phyloP scores from a whole-genome alignment of 1,284 basidiomycete species.

The Rhodotorula sp. region DNA sequence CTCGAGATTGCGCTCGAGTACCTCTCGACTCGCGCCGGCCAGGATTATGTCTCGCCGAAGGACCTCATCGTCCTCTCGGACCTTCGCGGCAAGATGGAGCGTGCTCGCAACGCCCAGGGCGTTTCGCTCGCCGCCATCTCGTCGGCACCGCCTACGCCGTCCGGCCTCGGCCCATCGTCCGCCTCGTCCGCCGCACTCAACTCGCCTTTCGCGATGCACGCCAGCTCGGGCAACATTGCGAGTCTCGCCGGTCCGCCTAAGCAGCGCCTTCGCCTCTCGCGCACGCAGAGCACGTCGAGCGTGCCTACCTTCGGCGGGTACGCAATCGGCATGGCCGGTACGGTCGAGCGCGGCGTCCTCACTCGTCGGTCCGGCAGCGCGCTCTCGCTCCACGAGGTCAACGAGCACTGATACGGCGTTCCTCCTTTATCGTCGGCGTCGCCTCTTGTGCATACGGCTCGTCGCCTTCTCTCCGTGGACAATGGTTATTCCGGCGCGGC shows the following conservation, averaged over 20 bases:
- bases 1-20: slow-evolving; percentile 32
- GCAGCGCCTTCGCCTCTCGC: slow-evolving; percentile 17
- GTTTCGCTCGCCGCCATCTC: slow-evolving; percentile 14
- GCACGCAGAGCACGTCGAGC: slow-evolving; percentile 27
- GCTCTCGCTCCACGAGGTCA: slow-evolving; percentile 18
- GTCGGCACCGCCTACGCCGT: slow-evolving; percentile 16
- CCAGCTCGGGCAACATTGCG: not conserved
- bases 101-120: slow-evolving; percentile 4
- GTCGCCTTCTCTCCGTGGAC: not conserved
- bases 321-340: not conserved
- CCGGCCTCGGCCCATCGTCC: not conserved
- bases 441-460: not conserved
- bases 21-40: slow-evolving; percentile 26
- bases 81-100: slow-evolving; percentile 30
- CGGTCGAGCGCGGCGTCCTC: not conserved
- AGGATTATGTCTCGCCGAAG: slow-evolving; percentile 23
- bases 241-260: slow-evolving; percentile 5
- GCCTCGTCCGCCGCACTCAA: not conserved
- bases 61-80: slow-evolving; percentile 30
- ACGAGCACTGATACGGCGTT: slow-evolving; percentile 9
- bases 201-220: slow-evolving; percentile 11
- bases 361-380: slow-evolving; percentile 5
- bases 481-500: not conserved
- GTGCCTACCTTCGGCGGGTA: slow-evolving; percentile 8
- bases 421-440: not conserved